Evolutionary conservation across 2,329 filamentous ascomycete genomes (phyloP).

Genomic region (Ceratocystis colombiana): DNA sequence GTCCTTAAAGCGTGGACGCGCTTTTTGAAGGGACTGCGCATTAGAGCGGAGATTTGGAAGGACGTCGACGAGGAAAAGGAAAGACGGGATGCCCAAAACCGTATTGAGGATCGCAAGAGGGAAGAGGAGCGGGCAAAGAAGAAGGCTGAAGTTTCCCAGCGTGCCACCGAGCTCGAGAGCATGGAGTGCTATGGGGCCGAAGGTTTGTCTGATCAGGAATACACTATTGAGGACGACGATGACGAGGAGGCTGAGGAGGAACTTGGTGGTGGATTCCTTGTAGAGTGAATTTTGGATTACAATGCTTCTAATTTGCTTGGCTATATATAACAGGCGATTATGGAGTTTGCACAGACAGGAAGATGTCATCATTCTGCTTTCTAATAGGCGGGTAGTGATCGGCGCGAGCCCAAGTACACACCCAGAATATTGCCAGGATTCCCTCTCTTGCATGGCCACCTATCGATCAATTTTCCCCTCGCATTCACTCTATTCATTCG

Average conservation of each 20-base stretch:
- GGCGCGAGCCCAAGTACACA: neutral
- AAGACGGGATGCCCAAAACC: conserved; percentile 8
- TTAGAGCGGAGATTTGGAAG: conserved; percentile 54
- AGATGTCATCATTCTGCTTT: neutral
- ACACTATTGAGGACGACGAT: conserved; percentile 18
- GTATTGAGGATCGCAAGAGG: neutral
- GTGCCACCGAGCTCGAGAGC: neutral
- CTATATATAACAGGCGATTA: neutral
- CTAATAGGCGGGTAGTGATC: neutral
- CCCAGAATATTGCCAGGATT: too few relatives aligned
- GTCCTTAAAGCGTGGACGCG: conserved; percentile 57
- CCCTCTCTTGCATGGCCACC: too few relatives aligned
- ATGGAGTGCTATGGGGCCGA: neutral
- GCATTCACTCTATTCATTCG: too few relatives aligned
- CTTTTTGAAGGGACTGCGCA: conserved; percentile 66
- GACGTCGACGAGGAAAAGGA: conserved; percentile 26
- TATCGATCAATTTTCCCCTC: too few relatives aligned
- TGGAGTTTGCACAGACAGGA: neutral
- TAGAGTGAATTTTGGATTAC: neutral
- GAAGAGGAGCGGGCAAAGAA: conserved; percentile 1
- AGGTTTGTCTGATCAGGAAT: neutral
- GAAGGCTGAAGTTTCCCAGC: neutral
- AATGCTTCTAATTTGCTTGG: neutral
- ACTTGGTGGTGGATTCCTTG: conserved; percentile 17
- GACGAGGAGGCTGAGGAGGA: conserved; percentile 14